Percentiles rank a stretch among this genome's conserved stretches.
phyloP scores from a whole-genome alignment of 2,329 filamentous ascomycete species.

The Aspergillus sp. region DNA sequence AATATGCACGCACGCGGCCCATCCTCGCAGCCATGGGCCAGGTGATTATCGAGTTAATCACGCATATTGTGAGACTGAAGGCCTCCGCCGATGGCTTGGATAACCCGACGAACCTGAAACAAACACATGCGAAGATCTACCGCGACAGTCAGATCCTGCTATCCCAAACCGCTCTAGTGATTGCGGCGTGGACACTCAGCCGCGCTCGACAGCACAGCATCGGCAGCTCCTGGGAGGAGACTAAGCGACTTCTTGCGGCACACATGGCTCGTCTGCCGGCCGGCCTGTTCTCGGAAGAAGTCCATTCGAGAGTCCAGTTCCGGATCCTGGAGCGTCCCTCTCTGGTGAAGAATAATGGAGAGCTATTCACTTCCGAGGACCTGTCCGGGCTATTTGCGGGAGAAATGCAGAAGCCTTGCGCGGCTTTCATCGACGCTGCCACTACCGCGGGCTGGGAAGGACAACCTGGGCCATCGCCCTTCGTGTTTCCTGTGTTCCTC shows the following conservation, averaged over 20 bases:
- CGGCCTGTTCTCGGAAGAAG: conserved; percentile 27
- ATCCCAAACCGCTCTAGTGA: conserved; percentile 38
- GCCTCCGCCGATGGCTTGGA: conserved; percentile 24
- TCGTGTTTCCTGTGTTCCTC: conserved; percentile 32
- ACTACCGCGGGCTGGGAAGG: conserved; percentile 17
- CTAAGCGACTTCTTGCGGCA: conserved; percentile 26
- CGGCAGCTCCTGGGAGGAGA: conserved; percentile 24
- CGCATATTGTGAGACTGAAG: conserved; percentile 37
- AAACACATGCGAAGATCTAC: conserved; percentile 42
- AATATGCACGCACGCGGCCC: conserved; percentile 38
- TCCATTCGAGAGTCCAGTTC: conserved; percentile 28
- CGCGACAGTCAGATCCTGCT: conserved; percentile 41
- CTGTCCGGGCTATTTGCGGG: conserved; percentile 29
- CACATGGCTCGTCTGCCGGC: conserved; percentile 31
- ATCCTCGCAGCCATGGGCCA: conserved; percentile 42
- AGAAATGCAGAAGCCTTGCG: conserved; percentile 24
- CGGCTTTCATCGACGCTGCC: conserved; percentile 24
- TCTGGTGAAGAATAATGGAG: conserved; percentile 33
- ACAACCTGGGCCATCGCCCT: conserved; percentile 20
- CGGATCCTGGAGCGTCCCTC: conserved; percentile 34
- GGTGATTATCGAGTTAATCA: conserved; percentile 40
- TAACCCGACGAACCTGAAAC: conserved; percentile 39
- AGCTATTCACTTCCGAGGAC: conserved; percentile 34
- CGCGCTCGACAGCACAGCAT: conserved; percentile 31
- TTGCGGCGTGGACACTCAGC: conserved; percentile 40